Evolutionary conservation across 1,139 yeast genomes (phyloP), one percentile per base, ranked within the genome.

Genomic region (Pneumocystis murina): DNA sequence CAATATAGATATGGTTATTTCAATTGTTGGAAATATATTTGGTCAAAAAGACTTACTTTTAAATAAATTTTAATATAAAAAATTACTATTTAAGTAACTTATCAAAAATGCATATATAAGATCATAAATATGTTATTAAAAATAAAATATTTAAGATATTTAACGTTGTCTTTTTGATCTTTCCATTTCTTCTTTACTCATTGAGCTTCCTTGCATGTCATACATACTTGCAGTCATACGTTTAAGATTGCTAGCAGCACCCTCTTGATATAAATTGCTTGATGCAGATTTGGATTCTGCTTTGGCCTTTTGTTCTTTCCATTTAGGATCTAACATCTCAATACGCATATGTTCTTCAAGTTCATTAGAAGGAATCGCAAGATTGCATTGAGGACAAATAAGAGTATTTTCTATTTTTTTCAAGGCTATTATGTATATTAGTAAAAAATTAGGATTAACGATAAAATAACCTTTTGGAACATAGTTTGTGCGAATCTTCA

Each of bases 311-410:
- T 88, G 91, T 67, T 83, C 83, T 68, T 84, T 80, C 75, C 87
- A 88, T 67, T 82, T 78, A 1, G 96, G 96, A 73, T 91, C 96
- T 63, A 92, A 76, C 61, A 88, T 76, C 64, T 87, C 76, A n/a
- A 84, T 80, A 65, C 82, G 81, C 68, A 90, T 77, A 73, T 91
- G 97, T 68, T 79, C 81, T 68, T 86, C 89, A 71, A 87, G 88
- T 67, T 85, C 77, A 63, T 80, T 79, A 69, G 87, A 94, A 0
- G 91, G 86, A 3, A 91, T 80, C 70, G 80, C 71, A 69, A 84
- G 80, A 0, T 0, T 95, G 86, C 64, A 88, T 76, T 43, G 96
- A 94, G 72, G 96, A 86, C 69, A 78, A 79, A 62, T 87, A 79
- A 62, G 75, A 69, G 30, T 74, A 73, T 65, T 78, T 57, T 39